phyloP scores from a whole-genome alignment of 2,329 filamentous ascomycete species.

The Scorias spongiosa region DNA sequence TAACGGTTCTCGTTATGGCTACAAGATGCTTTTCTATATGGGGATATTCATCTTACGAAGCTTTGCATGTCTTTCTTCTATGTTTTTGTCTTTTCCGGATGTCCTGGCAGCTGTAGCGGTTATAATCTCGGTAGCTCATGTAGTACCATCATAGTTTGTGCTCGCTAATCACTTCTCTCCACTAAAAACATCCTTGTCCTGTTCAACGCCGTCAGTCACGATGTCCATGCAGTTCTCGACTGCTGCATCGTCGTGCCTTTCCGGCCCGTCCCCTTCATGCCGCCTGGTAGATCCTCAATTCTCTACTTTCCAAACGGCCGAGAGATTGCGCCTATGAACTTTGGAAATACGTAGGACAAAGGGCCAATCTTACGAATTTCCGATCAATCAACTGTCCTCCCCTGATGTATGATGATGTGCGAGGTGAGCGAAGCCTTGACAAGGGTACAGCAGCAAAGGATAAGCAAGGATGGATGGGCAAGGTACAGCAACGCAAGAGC shows the following conservation, averaged over 20 bases:
- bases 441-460: too few relatives aligned
- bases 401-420: too few relatives aligned
- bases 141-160: neutral
- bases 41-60: neutral
- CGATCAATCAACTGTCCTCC: too few relatives aligned
- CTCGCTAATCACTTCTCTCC: neutral
- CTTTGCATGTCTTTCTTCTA: neutral
- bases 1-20: neutral
- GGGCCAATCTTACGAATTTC: too few relatives aligned
- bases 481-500: too few relatives aligned
- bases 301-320: too few relatives aligned
- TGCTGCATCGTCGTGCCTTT: neutral
- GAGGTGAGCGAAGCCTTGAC: too few relatives aligned
- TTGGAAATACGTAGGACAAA: too few relatives aligned
- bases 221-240: too few relatives aligned
- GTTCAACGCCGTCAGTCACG: neutral
- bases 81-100: neutral
- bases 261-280: neutral
- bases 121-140: neutral
- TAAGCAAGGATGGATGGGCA: too few relatives aligned
- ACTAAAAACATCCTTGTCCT: neutral
- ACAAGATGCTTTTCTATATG: neutral
- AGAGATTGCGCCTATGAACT: too few relatives aligned
- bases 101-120: neutral
- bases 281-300: neutral